These are phyloP conservation scores for Podospora pseudoanserina DNA, from an alignment of 495 filamentous ascomycete species.

Conservation along the genomic window DNA sequence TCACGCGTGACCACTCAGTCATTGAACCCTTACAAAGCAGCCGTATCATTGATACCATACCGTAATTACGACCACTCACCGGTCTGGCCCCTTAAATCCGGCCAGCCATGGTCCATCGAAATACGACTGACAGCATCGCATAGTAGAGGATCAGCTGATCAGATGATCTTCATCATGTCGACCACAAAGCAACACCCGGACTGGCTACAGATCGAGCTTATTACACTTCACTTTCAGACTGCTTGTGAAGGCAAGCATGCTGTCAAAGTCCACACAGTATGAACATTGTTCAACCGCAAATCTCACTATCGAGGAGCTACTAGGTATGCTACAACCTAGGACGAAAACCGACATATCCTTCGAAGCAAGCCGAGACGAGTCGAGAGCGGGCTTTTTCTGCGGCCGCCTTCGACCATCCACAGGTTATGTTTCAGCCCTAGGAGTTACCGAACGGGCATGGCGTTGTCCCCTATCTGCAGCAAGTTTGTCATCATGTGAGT, in stretches of 20 bases:
- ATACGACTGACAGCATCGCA: not conserved
- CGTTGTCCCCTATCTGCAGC: not conserved
- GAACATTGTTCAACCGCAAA: not conserved
- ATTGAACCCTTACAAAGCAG: not conserved
- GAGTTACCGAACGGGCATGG: not conserved
- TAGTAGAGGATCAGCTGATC: not conserved
- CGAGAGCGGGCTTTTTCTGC: not conserved
- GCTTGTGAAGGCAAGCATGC: not conserved
- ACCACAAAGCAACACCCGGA: not conserved
- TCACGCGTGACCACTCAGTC: not conserved
- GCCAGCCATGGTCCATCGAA: not conserved
- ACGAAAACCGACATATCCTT: not conserved
- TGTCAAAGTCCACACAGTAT: not conserved
- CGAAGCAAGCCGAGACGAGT: not conserved
- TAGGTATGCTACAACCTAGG: not conserved
- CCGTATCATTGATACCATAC: not conserved
- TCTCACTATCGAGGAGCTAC: not conserved
- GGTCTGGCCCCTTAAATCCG: not conserved
- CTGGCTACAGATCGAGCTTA: not conserved
- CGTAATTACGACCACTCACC: not conserved
- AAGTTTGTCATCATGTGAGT: not conserved
- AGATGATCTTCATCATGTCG: not conserved
- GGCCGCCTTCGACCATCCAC: not conserved
- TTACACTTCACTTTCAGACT: not conserved
- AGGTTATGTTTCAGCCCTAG: not conserved